Base-by-base conservation (phyloP, 805 yeast genomes). In the Candida maris region DNA sequence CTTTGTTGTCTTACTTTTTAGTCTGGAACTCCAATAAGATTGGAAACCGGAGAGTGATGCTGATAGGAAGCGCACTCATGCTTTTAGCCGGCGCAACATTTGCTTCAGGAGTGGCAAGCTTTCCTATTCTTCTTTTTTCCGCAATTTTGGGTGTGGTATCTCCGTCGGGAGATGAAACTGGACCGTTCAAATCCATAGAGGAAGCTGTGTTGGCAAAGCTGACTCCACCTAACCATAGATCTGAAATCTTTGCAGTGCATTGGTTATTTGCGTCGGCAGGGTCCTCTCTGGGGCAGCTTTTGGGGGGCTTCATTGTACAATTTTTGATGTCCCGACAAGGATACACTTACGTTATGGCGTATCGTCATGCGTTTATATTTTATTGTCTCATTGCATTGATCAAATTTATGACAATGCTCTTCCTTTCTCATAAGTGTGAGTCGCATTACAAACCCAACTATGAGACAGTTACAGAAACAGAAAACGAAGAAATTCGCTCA, bases 91-190 rank as follows among this genome's bases (percentile, higher is more conserved):
- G 95, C 1, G 32, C 73, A 1, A 70, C 74, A 1, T 87, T 87
- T 56, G 73, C 81, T n/a, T 48, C 61, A 1, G 60, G 62, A 17
- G 65, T 68, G 41, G 67, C 74, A 22, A 73, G 74, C 45, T 85
- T 67, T 55, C 52, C 61, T 45, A 44, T 81, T 1, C 64, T 87
- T 26, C 61, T 87, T 15, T 17, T 68, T 2, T 93, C 93, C 6
- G 93, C 95, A 2, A 73, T 85, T 2, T 39, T 85, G 20, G 96
- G 96, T 1, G 95, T 87, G 13, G 83, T 87, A 6, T 84, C 95
- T 2, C 93, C 95, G 2, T 77, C 86, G 19, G 95, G 96, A 17
- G 88, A 81, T 51, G 96, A 87, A 52, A 85, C 89, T 0, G 96
- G 96, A 0, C 96, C 96, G 0, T 87, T 87, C 59, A 81, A 84